These are phyloP conservation scores for Kondoa subrosea DNA, from an alignment of 768 basidiomycete species.

Conservation along the genomic window DNA sequence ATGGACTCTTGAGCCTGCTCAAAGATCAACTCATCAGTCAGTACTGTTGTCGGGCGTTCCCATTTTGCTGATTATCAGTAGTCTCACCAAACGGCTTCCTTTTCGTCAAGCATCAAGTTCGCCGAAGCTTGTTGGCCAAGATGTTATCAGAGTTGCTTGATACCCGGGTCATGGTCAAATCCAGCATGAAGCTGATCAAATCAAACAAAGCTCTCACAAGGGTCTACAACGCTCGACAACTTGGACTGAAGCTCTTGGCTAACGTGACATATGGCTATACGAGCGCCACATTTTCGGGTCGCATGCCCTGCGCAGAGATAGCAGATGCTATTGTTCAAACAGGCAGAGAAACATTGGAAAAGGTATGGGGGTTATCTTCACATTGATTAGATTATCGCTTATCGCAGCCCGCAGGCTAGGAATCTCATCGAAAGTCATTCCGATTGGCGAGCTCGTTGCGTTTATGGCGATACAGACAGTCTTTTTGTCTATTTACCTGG, in stretches of 20 bases:
- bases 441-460: constrained; percentile 71
- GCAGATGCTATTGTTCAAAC: constrained; percentile 96
- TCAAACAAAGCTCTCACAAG: constrained; percentile 57
- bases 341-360: constrained; percentile 85
- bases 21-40: constrained; percentile 56
- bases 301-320: constrained; percentile 97
- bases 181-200: constrained; percentile 70
- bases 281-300: constrained; percentile 76
- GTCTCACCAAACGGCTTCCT: constrained; percentile 92
- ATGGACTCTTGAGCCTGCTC: constrained; percentile 51
- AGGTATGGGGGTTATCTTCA: constrained; percentile 40
- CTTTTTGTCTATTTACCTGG: constrained; percentile 82
- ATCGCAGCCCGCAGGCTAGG: constrained; percentile 49
- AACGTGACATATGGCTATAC: constrained; percentile 87
- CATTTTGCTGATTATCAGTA: constrained; percentile 29
- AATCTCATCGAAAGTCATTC: constrained; percentile 56
- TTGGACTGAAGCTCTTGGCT: constrained; percentile 80
- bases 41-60: not conserved
- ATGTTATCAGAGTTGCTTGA: constrained; percentile 87
- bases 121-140: constrained; percentile 67
- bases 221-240: constrained; percentile 75
- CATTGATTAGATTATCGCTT: not conserved
- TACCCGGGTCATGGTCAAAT: constrained; percentile 94
- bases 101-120: constrained; percentile 69
- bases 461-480: constrained; percentile 96